Percentiles rank a stretch among this genome's conserved stretches.
Conservation (phyloP, 306 rosid species). For the Medicago ruthenica region DNA sequence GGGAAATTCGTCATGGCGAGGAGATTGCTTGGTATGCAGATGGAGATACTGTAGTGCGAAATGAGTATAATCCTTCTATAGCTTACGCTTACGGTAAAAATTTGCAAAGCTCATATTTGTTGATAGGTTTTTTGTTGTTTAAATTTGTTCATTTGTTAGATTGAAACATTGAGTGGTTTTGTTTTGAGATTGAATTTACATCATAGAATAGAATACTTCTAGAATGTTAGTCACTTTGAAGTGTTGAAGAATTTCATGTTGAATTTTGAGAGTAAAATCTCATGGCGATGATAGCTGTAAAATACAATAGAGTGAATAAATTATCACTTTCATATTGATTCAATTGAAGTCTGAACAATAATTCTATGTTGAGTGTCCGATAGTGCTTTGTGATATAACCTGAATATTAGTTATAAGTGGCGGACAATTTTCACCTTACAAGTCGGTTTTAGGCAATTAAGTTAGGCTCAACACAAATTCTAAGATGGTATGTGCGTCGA, state of each 20-base stretch:
- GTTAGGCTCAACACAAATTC: background rate
- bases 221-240: background rate
- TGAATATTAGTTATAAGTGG: background rate
- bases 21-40: slow-evolving; percentile 99
- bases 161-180: slow-evolving; percentile 33
- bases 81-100: slow-evolving; percentile 93
- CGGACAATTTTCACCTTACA: background rate
- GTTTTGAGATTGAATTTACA: slow-evolving; percentile 38
- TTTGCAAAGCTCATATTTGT: slow-evolving; percentile 33
- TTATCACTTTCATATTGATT: slow-evolving; percentile 5
- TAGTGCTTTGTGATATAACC: background rate
- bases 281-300: background rate
- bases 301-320: slow-evolving; percentile 25
- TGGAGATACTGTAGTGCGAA: slow-evolving; percentile 90
- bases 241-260: background rate
- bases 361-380: background rate
- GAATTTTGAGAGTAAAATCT: slow-evolving; percentile 13
- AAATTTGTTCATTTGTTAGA: slow-evolving; percentile 28
- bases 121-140: slow-evolving; percentile 31
- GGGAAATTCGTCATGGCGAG: slow-evolving; percentile 98
- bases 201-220: background rate
- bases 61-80: slow-evolving; percentile 86
- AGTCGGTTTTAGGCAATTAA: background rate
- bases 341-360: background rate
- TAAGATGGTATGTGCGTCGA: background rate